Conservation (phyloP, 306 rosid genomes). For the Rosa persica region DNA sequence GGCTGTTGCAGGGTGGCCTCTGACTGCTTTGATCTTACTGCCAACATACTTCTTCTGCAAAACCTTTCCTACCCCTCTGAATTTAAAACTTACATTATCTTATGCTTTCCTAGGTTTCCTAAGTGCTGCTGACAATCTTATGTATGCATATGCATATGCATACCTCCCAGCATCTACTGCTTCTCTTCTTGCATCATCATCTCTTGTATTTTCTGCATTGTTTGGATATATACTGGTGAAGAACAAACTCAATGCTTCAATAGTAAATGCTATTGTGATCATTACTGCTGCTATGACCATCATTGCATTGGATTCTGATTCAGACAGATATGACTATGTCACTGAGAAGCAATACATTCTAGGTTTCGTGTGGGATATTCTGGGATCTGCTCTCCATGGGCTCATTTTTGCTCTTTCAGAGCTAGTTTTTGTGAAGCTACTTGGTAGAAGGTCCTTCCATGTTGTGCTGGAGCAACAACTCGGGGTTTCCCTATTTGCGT, state of each 20-base stretch:
- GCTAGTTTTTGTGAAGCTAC: conserved; percentile 61
- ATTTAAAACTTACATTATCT: conserved; percentile 46
- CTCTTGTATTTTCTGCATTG: conserved; percentile 72
- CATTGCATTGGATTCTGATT: conserved; percentile 81
- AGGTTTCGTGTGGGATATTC: conserved; percentile 83
- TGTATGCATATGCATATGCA: conserved; percentile 96
- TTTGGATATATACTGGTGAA: conserved; percentile 79
- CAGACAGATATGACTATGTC: conserved; percentile 61
- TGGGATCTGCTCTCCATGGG: conserved; percentile 93
- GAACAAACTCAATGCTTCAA: conserved; percentile 66
- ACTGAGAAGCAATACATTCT: conserved; percentile 55
- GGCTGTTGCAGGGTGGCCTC: conserved; percentile 92
- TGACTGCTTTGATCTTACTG: conserved; percentile 59
- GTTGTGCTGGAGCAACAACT: conserved; percentile 93
- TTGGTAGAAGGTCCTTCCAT: conserved; percentile 70
- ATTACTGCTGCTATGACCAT: conserved; percentile 73
- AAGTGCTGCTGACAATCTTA: conserved; percentile 88
- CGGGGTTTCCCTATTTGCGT: conserved; percentile 76
- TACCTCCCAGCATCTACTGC: conserved; percentile 96
- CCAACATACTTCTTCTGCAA: conserved; percentile 55
- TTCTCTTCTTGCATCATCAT: conserved; percentile 78
- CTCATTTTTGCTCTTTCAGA: conserved; percentile 91
- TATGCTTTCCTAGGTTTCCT: conserved; percentile 64
- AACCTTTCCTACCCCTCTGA: conserved; percentile 61
- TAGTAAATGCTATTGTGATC: conserved; percentile 59